Conservation (phyloP, 345 rosid genomes). For the Eucalyptus polyanthemos region DNA sequence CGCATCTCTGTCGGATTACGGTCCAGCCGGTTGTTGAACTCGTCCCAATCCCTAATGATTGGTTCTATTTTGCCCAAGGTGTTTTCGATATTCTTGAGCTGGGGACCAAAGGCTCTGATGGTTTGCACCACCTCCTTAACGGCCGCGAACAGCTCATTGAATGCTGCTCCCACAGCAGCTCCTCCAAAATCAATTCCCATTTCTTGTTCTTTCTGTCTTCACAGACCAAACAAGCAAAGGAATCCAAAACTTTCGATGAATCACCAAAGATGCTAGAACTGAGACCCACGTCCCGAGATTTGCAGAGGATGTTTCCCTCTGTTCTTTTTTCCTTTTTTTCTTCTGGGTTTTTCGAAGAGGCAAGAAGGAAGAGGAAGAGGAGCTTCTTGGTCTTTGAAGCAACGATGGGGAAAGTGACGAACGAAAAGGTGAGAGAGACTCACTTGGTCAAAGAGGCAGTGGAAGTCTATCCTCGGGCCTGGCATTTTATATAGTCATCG, state of each 20-base stretch:
- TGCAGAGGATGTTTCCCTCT: neutral
- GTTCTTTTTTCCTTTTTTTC: neutral
- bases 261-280: neutral
- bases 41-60: neutral
- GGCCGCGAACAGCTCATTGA: neutral
- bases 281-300: neutral
- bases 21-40: neutral
- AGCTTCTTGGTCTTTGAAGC: neutral
- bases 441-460: neutral
- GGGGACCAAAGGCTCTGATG: neutral
- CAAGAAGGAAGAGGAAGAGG: neutral
- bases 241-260: neutral
- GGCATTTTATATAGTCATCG: neutral
- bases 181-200: neutral
- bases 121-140: neutral
- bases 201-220: neutral
- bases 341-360: neutral
- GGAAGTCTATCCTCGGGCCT: neutral
- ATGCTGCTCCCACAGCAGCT: neutral
- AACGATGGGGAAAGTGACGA: neutral
- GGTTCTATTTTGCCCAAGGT: neutral
- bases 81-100: neutral
- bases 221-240: neutral
- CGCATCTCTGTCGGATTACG: neutral
- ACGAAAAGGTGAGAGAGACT: neutral